These are phyloP conservation scores for Diplotaxis tenuifolia DNA, from an alignment of 345 rosid species.

Conservation along the genomic window DNA sequence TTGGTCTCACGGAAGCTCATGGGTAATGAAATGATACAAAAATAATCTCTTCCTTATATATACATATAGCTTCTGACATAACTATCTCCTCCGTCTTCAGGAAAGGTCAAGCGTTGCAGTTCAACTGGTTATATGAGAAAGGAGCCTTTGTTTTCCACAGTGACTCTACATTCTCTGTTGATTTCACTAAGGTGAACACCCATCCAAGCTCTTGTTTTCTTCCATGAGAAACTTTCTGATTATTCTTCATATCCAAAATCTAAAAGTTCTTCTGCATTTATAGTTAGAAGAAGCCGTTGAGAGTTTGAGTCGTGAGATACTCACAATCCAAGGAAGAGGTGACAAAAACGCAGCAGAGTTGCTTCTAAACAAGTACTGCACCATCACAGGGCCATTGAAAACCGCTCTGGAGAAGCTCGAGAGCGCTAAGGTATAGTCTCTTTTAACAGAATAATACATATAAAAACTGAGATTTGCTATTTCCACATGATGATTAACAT, in stretches of 20 bases:
- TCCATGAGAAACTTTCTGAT: background rate
- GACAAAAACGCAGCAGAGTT: conserved; percentile 69
- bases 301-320: conserved; percentile 77
- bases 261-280: conserved; percentile 2
- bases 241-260: background rate
- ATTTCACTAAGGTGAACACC: conserved; percentile 83
- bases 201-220: too few species aligned
- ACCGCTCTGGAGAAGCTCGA: conserved; percentile 65
- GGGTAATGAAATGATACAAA: conserved; percentile 59
- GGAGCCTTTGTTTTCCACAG: conserved; percentile 63
- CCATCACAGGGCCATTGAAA: conserved; percentile 62
- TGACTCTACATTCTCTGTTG: conserved; percentile 69
- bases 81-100: conserved; percentile 38
- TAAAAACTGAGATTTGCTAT: too few species aligned
- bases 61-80: background rate
- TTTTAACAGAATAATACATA: too few species aligned
- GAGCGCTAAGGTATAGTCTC: conserved; percentile 55
- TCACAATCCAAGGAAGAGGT: conserved; percentile 82
- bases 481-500: background rate
- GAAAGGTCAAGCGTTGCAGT: conserved; percentile 90
- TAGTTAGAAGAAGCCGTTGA: conserved; percentile 79
- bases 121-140: conserved; percentile 88
- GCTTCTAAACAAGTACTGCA: conserved; percentile 64
- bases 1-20: conserved; percentile 93
- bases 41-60: background rate